phyloP scores from a whole-genome alignment of 176 grass and related monocot genomes.

The Eragrostis curvula region DNA sequence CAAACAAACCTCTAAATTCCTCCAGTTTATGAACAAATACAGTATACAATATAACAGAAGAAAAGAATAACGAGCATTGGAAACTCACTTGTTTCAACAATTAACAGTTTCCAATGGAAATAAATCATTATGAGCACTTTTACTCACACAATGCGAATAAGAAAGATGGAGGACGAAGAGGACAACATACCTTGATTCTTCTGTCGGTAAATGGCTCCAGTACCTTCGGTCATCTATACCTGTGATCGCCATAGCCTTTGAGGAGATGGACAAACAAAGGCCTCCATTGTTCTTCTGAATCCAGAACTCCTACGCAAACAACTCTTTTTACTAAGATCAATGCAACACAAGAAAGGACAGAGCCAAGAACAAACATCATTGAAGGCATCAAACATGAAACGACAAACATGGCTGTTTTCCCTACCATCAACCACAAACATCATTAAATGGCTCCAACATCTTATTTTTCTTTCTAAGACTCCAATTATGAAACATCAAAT shows the following conservation, averaged over 20 bases:
- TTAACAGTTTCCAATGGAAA: neutral
- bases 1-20: neutral
- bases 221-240: conserved; percentile 80
- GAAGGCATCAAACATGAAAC: neutral
- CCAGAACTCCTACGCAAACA: conserved; percentile 70
- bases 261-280: conserved; percentile 73
- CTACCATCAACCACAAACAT: too few species aligned
- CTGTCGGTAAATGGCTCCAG: conserved; percentile 64
- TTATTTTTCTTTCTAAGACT: neutral
- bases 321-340: conserved; percentile 21
- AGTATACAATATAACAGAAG: neutral
- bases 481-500: neutral
- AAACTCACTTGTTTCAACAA: neutral
- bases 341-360: neutral
- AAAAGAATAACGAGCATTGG: neutral
- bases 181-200: conserved; percentile 73
- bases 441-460: too few species aligned
- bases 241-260: conserved; percentile 70
- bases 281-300: conserved; percentile 66
- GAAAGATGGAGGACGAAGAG: neutral
- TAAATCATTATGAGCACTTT: neutral
- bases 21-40: neutral
- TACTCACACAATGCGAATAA: neutral
- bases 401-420: neutral
- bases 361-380: neutral